Conservation (phyloP, 2,329 filamentous ascomycete species). For the Nectriaceae sp. region DNA sequence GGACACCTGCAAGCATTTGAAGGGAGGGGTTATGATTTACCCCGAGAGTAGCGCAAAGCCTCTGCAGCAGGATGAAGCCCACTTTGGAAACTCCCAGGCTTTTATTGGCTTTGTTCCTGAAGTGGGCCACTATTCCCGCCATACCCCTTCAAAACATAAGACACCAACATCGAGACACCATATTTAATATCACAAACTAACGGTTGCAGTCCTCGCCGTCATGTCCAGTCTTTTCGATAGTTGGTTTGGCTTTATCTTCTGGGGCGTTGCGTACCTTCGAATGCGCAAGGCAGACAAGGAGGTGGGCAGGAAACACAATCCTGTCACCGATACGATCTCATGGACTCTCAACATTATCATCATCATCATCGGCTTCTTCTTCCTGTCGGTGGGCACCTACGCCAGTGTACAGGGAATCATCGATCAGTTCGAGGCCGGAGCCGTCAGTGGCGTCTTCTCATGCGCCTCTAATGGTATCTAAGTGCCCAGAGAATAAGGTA, state of each 20-base stretch:
- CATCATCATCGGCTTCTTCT: slow-evolving; percentile 76
- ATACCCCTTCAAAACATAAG: no score
- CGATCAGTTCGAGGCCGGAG: slow-evolving; percentile 65
- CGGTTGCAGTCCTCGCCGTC: slow-evolving; percentile 57
- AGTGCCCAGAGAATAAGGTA: no score
- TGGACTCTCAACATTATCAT: slow-evolving; percentile 72
- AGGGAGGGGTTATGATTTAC: no score
- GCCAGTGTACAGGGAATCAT: slow-evolving; percentile 74
- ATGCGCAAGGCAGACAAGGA: slow-evolving; percentile 67
- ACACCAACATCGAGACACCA: neutral
- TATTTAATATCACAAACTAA: neutral
- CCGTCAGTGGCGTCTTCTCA: slow-evolving; percentile 72
- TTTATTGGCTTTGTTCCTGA: no score
- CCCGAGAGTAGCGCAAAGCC: no score
- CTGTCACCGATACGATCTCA: slow-evolving; percentile 51
- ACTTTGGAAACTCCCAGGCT: no score
- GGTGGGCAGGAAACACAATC: slow-evolving; percentile 53
- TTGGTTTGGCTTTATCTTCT: slow-evolving; percentile 96
- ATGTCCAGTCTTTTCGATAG: slow-evolving; percentile 92
- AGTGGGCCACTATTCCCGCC: no score
- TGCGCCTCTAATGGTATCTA: slow-evolving; percentile 70
- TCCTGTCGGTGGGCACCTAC: slow-evolving; percentile 82
- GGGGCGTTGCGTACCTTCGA: slow-evolving; percentile 78
- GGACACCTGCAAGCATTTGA: no score
- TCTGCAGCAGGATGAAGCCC: no score